Evolutionary conservation across 2,329 filamentous ascomycete species (phyloP).

Genomic region (Penicillium sp.): DNA sequence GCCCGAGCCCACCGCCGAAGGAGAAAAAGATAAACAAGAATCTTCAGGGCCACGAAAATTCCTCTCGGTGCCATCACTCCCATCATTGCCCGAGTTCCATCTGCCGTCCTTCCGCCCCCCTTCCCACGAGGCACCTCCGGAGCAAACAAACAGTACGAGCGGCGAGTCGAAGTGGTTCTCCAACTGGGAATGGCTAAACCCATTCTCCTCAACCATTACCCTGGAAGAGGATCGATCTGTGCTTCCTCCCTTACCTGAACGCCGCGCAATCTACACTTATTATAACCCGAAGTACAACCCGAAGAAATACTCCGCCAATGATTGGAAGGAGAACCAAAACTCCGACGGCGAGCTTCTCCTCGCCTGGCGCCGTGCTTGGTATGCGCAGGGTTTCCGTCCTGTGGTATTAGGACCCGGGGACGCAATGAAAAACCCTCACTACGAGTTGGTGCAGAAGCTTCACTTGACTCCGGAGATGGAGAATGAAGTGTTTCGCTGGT

Average conservation of each 20-base stretch:
- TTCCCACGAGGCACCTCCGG: constrained; percentile 71
- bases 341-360: constrained; percentile 80
- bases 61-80: constrained; percentile 43
- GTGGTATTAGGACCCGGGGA: constrained; percentile 79
- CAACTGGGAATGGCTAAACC: constrained; percentile 87
- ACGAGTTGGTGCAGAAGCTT: constrained; percentile 66
- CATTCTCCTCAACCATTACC: constrained; percentile 80
- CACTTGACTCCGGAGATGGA: constrained; percentile 66
- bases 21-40: constrained; percentile 23
- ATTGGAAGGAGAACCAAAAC: constrained; percentile 63
- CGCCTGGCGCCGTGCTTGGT: constrained; percentile 92
- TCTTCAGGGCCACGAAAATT: constrained; percentile 35
- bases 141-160: constrained; percentile 77
- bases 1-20: constrained; percentile 25
- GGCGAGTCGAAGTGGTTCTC: constrained; percentile 83
- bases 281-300: constrained; percentile 68
- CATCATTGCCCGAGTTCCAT: constrained; percentile 57
- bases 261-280: constrained; percentile 86
- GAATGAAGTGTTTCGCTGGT: constrained; percentile 77
- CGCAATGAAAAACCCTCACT: constrained; percentile 80
- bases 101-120: constrained; percentile 71
- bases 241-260: constrained; percentile 72
- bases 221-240: constrained; percentile 83
- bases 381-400: constrained; percentile 88
- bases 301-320: constrained; percentile 55